Percentiles rank a stretch among this genome's conserved stretches.
phyloP scores from a whole-genome alignment of 2,329 filamentous ascomycete genomes.

The Endocalyx cinctus region DNA sequence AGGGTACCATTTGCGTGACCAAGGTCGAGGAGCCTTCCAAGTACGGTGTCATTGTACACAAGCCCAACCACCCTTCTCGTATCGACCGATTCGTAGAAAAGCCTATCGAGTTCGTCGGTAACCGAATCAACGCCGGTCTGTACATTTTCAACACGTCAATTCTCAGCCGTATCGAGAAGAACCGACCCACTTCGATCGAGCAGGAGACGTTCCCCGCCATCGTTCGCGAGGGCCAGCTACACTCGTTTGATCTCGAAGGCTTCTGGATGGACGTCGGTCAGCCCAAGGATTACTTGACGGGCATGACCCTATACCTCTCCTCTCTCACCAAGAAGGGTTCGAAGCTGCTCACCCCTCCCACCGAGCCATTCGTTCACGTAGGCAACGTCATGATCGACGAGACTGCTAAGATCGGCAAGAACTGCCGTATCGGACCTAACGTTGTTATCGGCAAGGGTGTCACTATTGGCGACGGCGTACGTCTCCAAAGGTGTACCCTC shows the following conservation, averaged over 20 bases:
- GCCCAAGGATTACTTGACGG: conserved; percentile 95
- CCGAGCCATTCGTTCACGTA: conserved; percentile 78
- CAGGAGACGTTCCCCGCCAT: conserved; percentile 98
- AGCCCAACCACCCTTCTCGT: conserved; percentile 81
- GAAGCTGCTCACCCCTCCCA: conserved; percentile 71
- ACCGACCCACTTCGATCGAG: conserved; percentile 90
- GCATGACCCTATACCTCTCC: conserved; percentile 93
- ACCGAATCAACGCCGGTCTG: conserved; percentile 97
- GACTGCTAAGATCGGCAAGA: conserved; percentile 92
- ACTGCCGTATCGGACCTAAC: conserved; percentile 96
- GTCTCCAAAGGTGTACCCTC: conserved; percentile 88
- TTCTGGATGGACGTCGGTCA: conserved; percentile 99
- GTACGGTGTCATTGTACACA: conserved; percentile 97
- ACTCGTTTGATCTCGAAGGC: conserved; percentile 93
- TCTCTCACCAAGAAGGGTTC: conserved; percentile 86
- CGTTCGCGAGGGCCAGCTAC: conserved; percentile 80
- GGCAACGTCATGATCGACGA: conserved; percentile 96
- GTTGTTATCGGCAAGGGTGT: conserved; percentile 94
- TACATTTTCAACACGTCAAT: conserved; percentile 96
- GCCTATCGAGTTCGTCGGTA: conserved; percentile 96
- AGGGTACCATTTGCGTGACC: conserved; percentile 96
- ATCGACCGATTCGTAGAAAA: conserved; percentile 99
- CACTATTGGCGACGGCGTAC: conserved; percentile 87
- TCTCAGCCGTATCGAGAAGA: conserved; percentile 83
- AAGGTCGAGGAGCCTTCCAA: conserved; percentile 99